Evolutionary conservation across 2,329 filamentous ascomycete genomes (phyloP).

Genomic region (Paecilomyces variotii): DNA sequence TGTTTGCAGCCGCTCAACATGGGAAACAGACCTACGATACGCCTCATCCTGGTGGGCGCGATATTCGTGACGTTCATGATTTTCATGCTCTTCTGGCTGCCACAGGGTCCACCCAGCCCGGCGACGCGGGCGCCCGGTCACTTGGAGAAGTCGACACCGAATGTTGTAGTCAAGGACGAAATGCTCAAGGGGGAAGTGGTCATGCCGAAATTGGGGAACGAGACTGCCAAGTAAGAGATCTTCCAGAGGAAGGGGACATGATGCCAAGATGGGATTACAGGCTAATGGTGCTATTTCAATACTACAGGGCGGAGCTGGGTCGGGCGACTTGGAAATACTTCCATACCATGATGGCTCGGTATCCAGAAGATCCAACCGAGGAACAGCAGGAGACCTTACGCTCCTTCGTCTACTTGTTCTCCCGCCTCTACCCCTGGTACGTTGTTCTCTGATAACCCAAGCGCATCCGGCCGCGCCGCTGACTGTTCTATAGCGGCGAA

Average conservation of each 20-base stretch:
- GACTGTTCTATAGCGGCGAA: constrained; percentile 44
- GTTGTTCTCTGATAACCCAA: not conserved
- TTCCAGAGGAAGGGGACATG: not conserved
- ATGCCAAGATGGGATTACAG: not conserved
- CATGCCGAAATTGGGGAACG: constrained; percentile 42
- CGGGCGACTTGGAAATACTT: constrained; percentile 59
- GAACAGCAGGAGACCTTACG: constrained; percentile 54
- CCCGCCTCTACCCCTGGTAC: constrained; percentile 57
- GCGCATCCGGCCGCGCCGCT: constrained; percentile 2
- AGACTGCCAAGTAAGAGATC: constrained; percentile 37
- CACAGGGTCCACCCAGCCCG: constrained; percentile 29
- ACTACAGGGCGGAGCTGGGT: constrained; percentile 51
- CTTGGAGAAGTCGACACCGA: constrained; percentile 21
- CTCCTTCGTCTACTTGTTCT: constrained; percentile 56
- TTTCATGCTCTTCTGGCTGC: constrained; percentile 30
- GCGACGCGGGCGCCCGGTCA: constrained; percentile 34
- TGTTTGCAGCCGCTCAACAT: constrained; percentile 11
- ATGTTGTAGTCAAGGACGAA: constrained; percentile 22
- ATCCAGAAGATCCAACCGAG: constrained; percentile 53
- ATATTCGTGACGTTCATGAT: constrained; percentile 25
- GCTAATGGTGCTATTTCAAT: constrained; percentile 4
- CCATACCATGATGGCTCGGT: constrained; percentile 59
- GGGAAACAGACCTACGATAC: constrained; percentile 30
- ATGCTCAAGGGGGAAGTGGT: constrained; percentile 37
- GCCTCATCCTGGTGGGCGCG: constrained; percentile 27